A percentile compares a stretch with the other conserved stretches of the same genome.
Conservation (phyloP, 2,329 filamentous ascomycete species). For the Sporothrix pseudoabietina region DNA sequence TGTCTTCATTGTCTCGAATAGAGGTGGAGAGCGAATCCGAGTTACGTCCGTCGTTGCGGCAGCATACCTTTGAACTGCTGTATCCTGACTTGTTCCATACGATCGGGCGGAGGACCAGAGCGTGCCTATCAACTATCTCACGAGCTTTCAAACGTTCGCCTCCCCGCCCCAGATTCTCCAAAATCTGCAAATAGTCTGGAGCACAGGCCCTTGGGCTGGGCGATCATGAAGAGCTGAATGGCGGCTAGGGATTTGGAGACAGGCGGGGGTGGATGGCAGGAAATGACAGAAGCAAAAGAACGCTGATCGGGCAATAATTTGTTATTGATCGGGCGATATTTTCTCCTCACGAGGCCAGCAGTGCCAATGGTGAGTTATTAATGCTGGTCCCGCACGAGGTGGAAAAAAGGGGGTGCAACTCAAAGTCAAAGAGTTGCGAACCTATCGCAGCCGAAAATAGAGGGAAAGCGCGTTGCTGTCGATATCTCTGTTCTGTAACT, state of each 20-base stretch:
- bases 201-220: not conserved
- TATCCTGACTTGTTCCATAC: not conserved
- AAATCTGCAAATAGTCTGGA: not conserved
- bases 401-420: not conserved
- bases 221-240: not conserved
- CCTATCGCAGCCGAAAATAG: not conserved
- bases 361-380: not conserved
- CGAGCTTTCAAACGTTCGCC: not conserved
- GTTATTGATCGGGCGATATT: not conserved
- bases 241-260: not conserved
- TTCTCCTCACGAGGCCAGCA: not conserved
- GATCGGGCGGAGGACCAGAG: not conserved
- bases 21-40: not conserved
- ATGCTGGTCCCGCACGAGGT: not conserved
- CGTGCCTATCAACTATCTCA: not conserved
- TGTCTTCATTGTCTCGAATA: not conserved
- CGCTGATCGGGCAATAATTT: not conserved
- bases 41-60: not conserved
- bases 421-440: not conserved
- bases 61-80: not conserved
- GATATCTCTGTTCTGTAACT: not conserved
- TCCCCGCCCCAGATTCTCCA: constrained; percentile 4
- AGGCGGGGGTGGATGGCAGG: not conserved
- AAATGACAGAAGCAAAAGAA: not conserved
- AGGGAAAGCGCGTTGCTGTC: not conserved